Evolutionary conservation across 2,329 filamentous ascomycete species (phyloP).

Genomic region (Hyphodiscus sp.): DNA sequence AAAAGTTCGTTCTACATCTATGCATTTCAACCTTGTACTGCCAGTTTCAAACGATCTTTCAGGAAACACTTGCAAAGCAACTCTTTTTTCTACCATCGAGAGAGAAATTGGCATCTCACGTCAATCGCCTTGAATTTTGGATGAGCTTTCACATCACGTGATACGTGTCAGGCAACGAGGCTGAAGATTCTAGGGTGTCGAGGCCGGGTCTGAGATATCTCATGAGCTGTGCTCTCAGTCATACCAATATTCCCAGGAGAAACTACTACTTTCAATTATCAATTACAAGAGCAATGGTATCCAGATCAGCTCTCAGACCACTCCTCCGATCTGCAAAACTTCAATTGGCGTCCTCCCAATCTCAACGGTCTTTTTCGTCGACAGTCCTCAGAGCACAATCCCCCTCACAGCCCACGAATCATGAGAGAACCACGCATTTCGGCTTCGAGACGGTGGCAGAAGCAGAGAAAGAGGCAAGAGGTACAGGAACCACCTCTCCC

Average conservation of each 20-base stretch:
- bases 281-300: conserved; percentile 17
- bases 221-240: no score
- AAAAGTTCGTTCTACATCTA: no score
- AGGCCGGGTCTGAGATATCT: no score
- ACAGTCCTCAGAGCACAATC: conserved; percentile 11
- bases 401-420: conserved; percentile 16
- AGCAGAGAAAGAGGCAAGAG: conserved; percentile 30
- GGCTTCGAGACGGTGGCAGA: conserved; percentile 31
- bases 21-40: no score
- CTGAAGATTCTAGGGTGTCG: neutral
- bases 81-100: no score
- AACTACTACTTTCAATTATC: no score
- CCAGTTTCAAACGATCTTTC: no score
- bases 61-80: no score
- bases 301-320: conserved; percentile 18
- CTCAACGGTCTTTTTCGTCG: conserved; percentile 16
- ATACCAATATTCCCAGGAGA: no score
- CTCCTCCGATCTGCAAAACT: conserved; percentile 14
- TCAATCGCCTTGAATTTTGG: no score
- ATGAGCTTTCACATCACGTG: no score
- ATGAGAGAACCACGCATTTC: conserved; percentile 31
- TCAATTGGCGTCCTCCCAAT: conserved; percentile 11
- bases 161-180: conserved; percentile 2
- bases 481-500: conserved; percentile 11
- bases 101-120: no score